Conservation (phyloP, 148 eudicot genomes). For the Heliosperma pusillum region DNA sequence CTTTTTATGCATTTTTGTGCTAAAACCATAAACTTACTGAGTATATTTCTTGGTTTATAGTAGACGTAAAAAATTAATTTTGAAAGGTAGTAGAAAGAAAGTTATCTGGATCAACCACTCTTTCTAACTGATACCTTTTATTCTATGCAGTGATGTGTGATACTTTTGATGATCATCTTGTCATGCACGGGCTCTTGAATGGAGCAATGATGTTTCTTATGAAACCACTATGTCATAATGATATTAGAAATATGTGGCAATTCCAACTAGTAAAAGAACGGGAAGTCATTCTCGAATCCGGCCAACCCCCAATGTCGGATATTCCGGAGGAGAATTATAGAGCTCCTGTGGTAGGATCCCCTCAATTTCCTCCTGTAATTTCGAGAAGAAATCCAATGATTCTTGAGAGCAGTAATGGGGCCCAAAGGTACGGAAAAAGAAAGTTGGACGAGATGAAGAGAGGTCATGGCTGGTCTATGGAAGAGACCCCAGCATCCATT, state of each 20-base stretch:
- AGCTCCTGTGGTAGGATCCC: neutral
- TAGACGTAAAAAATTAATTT: no score
- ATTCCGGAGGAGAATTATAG: neutral
- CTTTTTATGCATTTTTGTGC: no score
- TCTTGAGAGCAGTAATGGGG: neutral
- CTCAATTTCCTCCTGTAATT: neutral
- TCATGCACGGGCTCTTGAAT: neutral
- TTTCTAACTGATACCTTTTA: neutral
- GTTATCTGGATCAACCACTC: no score
- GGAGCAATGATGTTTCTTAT: conserved; percentile 3
- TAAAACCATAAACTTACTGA: no score
- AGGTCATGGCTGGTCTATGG: neutral
- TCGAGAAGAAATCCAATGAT: neutral
- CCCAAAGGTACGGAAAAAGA: neutral
- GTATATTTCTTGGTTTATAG: no score
- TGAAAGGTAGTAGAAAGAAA: no score
- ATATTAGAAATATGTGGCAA: conserved; percentile 4
- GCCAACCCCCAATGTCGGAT: neutral
- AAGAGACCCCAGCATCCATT: neutral
- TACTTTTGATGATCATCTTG: no score
- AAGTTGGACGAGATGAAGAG: neutral
- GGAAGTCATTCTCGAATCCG: neutral
- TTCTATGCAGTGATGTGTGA: conserved; percentile 15
- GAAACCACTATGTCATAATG: neutral
- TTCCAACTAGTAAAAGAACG: neutral